These are phyloP conservation scores for Casaregolazyma suthepensis DNA, from an alignment of 1,139 yeast genomes.

Conservation along the genomic window DNA sequence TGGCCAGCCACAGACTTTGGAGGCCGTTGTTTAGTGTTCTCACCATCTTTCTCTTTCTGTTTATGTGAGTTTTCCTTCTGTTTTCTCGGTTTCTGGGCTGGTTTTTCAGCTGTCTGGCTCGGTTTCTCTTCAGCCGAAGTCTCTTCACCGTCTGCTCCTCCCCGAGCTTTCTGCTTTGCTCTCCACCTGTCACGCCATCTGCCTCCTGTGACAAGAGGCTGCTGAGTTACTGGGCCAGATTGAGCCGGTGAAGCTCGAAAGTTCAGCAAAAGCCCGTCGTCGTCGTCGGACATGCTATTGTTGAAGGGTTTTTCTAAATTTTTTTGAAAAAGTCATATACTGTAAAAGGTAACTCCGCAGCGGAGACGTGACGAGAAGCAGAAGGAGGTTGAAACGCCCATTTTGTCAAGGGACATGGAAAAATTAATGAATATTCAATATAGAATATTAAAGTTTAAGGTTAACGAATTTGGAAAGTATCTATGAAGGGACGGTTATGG, in stretches of 20 bases:
- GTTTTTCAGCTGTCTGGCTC: conserved; percentile 9
- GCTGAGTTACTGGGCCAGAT: conserved; percentile 13
- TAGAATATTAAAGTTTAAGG: background rate
- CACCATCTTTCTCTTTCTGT: background rate
- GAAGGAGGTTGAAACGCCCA: background rate
- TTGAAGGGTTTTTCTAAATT: conserved; percentile 14
- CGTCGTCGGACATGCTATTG: conserved; percentile 17
- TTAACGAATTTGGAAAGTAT: background rate
- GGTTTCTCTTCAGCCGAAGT: conserved; percentile 6
- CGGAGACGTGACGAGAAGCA: background rate
- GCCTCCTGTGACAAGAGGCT: conserved; percentile 50
- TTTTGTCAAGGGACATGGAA: background rate
- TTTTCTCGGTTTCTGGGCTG: conserved; percentile 8
- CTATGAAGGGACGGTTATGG: background rate
- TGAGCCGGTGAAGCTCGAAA: conserved; percentile 42
- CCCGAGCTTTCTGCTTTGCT: conserved; percentile 31
- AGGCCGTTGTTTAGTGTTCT: background rate
- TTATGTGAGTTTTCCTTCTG: conserved; percentile 5
- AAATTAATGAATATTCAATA: no score
- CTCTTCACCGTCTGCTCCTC: conserved; percentile 12
- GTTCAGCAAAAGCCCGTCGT: conserved; percentile 63
- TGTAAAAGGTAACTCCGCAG: background rate
- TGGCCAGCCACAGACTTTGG: conserved; percentile 5
- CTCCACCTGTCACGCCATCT: conserved; percentile 75
- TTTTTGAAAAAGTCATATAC: background rate